Percentiles rank a stretch among this genome's conserved stretches.
Conservation (phyloP, 108 stramenopile genomes). For the Cyclotella choctawhatcheeana region DNA sequence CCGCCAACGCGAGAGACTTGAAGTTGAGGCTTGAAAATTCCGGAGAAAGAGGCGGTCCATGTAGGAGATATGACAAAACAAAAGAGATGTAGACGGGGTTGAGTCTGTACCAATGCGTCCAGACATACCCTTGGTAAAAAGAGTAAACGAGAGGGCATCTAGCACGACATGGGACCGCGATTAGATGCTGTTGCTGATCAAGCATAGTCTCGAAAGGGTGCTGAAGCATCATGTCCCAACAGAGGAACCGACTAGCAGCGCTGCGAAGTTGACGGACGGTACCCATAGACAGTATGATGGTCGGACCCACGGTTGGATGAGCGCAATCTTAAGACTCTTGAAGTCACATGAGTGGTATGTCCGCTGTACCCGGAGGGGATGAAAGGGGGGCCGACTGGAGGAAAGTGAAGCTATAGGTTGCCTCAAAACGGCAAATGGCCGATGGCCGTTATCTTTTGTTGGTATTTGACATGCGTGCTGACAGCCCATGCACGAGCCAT, state of each 20-base stretch:
- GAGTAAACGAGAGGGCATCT: neutral
- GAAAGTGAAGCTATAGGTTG: neutral
- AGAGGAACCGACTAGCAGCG: neutral
- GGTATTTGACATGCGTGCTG: neutral
- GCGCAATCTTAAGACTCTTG: neutral
- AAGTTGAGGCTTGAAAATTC: neutral
- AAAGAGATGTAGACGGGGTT: neutral
- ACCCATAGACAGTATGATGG: neutral
- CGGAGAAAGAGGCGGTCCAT: neutral
- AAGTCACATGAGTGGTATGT: conserved; percentile 1
- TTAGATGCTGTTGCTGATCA: neutral
- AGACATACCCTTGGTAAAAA: conserved; percentile 6
- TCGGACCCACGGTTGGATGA: neutral
- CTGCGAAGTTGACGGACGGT: conserved; percentile 1
- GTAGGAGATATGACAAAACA: neutral
- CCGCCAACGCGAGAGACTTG: neutral
- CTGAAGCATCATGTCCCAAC: neutral
- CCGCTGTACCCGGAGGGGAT: neutral
- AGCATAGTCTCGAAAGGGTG: neutral
- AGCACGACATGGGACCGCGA: neutral
- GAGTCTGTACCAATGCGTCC: neutral
- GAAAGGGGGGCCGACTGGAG: neutral
- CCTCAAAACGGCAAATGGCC: neutral
- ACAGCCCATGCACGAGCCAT: neutral
- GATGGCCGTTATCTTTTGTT: conserved; percentile 7